Evolutionary conservation across 2,329 filamentous ascomycete genomes (phyloP), one percentile per base, ranked within the genome.

Genomic region (Beauveria medogensis): DNA sequence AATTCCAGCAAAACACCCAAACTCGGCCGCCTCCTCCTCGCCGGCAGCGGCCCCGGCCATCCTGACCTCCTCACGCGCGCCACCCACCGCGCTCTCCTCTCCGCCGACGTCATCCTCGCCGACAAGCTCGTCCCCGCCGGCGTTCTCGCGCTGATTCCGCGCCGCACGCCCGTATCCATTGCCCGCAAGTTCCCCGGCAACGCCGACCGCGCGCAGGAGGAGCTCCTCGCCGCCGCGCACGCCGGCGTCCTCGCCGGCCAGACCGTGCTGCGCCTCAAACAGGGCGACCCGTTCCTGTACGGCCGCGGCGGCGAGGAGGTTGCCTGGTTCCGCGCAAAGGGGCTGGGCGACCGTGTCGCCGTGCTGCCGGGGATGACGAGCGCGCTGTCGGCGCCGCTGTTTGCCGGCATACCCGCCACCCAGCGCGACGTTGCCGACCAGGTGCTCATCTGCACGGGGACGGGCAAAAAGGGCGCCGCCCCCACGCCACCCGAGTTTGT

Each of bases 141-240:
- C 8, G 91, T 99, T 3, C 80, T 99, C 10, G 90, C 93, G 65
- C 84, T 99, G 18, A 89, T 97, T 60, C 94, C 94, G 2, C 90
- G 94, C 41, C 85, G 93, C 59, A 96, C 92, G 9, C 87, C 89
- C 10, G 88, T 97, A 14, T 86, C 91, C 68, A 99, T 99, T 67
- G 93, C 94, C 5, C 89, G 92, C 69, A 99, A 99, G 73, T 99
- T 99, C 74, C 94, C 94, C 1, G 94, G 94, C 24, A 97, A 99
- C 73, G 94, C 94, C 46, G 94, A 99, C 67, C 85, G 86, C 50
- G 94, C 94, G 0, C 94, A 99, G 72, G 86, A 92, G 69, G 94
- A 99, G 74, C 85, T 99, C 5, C 82, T 96, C 3, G 81, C 86
- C 58, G 82, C 91, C 67, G 94, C 91, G 0, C 79, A 96, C 2